These are phyloP conservation scores for Kurtzmaniella fragi DNA, from an alignment of 805 yeast species.

Conservation along the genomic window DNA sequence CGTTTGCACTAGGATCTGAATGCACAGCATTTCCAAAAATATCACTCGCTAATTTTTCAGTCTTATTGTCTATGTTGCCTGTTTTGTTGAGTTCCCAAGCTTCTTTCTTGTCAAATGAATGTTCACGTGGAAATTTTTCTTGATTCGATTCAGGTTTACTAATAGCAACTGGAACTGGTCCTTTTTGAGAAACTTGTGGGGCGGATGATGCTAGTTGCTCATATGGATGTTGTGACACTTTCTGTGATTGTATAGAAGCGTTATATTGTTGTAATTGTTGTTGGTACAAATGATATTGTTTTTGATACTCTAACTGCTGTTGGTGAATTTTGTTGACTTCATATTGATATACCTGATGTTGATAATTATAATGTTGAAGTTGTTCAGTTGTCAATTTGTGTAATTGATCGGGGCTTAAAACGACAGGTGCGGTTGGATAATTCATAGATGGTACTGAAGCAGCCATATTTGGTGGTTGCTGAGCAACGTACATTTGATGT, in stretches of 20 bases:
- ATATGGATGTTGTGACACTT: constrained; percentile 4
- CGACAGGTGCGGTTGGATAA: constrained; percentile 7
- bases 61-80: constrained; percentile 20
- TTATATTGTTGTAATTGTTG: constrained; percentile 6
- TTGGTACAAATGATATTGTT: constrained; percentile 7
- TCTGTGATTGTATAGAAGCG: constrained; percentile 4
- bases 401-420: constrained; percentile 10
- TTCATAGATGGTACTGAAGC: neutral
- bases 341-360: constrained; percentile 16
- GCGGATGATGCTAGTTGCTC: constrained; percentile 1
- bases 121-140: constrained; percentile 5
- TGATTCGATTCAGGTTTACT: neutral
- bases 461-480: neutral
- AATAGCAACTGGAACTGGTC: neutral
- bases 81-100: constrained; percentile 30
- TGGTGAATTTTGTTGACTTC: constrained; percentile 13
- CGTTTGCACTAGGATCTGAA: constrained; percentile 2
- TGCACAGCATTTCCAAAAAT: constrained; percentile 26
- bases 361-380: constrained; percentile 16
- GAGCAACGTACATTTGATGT: neutral
- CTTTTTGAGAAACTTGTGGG: neutral
- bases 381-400: constrained; percentile 16
- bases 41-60: constrained; percentile 36
- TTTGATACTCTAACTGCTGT: constrained; percentile 3
- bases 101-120: constrained; percentile 23